Conservation (phyloP, 306 rosid genomes). For the Cicer arietinum region DNA sequence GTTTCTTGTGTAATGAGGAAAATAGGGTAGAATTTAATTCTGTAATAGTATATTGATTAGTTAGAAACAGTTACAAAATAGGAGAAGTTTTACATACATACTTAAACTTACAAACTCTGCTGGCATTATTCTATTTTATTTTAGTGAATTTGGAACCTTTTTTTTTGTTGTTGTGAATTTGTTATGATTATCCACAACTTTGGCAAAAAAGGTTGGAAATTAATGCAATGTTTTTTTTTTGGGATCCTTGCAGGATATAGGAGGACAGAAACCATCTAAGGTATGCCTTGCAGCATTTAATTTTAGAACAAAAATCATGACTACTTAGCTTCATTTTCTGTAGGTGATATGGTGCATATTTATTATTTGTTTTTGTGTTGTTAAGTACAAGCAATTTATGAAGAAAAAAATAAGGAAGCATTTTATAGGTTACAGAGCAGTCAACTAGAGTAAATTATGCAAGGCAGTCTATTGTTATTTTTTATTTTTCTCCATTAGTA, state of each 20-base stretch:
- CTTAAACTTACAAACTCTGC: background rate
- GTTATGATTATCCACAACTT: background rate
- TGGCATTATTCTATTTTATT: background rate
- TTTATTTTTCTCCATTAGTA: background rate
- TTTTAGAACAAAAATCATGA: background rate
- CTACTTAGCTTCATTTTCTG: slow-evolving; percentile 27
- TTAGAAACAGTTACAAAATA: no score
- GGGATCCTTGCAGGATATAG: slow-evolving; percentile 45
- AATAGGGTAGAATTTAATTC: no score
- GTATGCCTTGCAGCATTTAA: slow-evolving; percentile 40
- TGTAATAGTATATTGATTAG: no score
- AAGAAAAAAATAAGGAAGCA: background rate
- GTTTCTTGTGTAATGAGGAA: background rate
- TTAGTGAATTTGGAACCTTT: background rate
- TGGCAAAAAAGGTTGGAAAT: slow-evolving; percentile 32
- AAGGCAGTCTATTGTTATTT: background rate
- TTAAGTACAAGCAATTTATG: background rate
- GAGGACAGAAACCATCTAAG: slow-evolving; percentile 59
- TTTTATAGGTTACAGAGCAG: slow-evolving; percentile 2
- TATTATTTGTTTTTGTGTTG: background rate
- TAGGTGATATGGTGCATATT: background rate
- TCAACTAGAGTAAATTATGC: slow-evolving; percentile 16
- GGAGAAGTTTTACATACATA: background rate
- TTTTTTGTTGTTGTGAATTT: no score
- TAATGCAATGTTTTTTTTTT: background rate